Evolutionary conservation across 2,329 filamentous ascomycete species (phyloP).

Genomic region (Microsporum ferrugineum): DNA sequence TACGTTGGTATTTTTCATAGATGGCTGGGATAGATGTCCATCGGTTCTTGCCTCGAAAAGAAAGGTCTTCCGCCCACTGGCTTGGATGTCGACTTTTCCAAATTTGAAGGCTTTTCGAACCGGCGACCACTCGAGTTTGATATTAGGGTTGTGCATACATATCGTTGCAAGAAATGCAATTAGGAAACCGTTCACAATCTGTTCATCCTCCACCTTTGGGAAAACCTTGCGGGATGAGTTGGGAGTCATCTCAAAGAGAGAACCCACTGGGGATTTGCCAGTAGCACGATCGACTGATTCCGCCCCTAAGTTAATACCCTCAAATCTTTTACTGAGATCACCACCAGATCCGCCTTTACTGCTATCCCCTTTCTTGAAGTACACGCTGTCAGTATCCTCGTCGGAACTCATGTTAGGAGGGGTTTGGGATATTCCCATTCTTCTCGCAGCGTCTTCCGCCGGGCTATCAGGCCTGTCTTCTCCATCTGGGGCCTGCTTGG

Average conservation of each 20-base stretch:
- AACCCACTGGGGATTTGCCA: no score
- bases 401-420: background rate
- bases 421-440: no score
- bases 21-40: background rate
- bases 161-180: background rate
- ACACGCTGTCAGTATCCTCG: no score
- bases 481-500: background rate
- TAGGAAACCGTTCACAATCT: background rate
- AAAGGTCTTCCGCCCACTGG: background rate
- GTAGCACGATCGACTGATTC: no score
- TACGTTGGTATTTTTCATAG: background rate
- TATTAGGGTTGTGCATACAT: no score
- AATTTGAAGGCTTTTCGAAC: background rate
- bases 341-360: no score
- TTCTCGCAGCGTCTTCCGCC: background rate
- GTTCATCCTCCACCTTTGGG: background rate
- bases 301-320: no score
- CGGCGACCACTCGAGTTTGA: background rate
- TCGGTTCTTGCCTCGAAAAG: background rate
- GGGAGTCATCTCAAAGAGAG: no score
- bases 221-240: background rate
- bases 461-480: background rate
- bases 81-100: background rate
- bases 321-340: no score
- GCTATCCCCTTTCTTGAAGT: no score